Evolutionary conservation across 192 early-diverging fungal species (phyloP).

Genomic region (Dissophora ornata): DNA sequence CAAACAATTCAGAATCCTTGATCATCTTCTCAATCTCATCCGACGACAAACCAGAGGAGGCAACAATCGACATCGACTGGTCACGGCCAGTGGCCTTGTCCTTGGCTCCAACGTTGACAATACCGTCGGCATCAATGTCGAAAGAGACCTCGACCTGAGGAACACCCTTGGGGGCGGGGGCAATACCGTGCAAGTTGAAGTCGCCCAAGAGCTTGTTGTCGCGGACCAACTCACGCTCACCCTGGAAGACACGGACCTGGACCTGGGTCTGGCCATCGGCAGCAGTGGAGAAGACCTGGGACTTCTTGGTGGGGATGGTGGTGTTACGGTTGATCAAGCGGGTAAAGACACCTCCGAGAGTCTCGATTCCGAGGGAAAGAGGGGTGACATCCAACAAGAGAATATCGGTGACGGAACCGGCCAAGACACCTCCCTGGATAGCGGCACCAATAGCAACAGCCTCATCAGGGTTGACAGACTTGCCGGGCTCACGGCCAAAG

Average conservation of each 20-base stretch:
- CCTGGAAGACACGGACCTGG: conserved; percentile 96
- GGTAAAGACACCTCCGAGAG: conserved; percentile 94
- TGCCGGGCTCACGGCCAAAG: conserved; percentile 91
- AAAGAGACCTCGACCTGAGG: conserved; percentile 97
- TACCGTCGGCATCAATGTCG: conserved; percentile 99
- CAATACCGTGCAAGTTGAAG: conserved; percentile 86
- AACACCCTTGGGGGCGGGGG: conserved; percentile 92
- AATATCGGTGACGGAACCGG: conserved; percentile 92
- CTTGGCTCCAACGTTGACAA: conserved; percentile 95
- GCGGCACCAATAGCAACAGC: conserved; percentile 97
- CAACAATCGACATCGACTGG: conserved; percentile 94
- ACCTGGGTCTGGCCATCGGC: conserved; percentile 96
- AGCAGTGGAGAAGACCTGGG: conserved; percentile 96
- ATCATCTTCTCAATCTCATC: conserved; percentile 97
- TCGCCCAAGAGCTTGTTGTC: conserved; percentile 98
- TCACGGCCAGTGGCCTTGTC: conserved; percentile 94
- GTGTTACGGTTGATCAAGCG: conserved; percentile 96
- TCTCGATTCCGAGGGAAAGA: conserved; percentile 96
- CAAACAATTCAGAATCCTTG: conserved; percentile 86
- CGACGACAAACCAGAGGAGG: conserved; percentile 88
- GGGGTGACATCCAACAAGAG: conserved; percentile 95
- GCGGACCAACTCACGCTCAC: conserved; percentile 92
- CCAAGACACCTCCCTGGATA: conserved; percentile 95
- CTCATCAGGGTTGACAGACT: conserved; percentile 97
- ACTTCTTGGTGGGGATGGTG: conserved; percentile 98